Evolutionary conservation across 1,284 basidiomycete species (phyloP), one percentile per base, ranked within the genome.

Genomic region (Ganoderma multipileum): DNA sequence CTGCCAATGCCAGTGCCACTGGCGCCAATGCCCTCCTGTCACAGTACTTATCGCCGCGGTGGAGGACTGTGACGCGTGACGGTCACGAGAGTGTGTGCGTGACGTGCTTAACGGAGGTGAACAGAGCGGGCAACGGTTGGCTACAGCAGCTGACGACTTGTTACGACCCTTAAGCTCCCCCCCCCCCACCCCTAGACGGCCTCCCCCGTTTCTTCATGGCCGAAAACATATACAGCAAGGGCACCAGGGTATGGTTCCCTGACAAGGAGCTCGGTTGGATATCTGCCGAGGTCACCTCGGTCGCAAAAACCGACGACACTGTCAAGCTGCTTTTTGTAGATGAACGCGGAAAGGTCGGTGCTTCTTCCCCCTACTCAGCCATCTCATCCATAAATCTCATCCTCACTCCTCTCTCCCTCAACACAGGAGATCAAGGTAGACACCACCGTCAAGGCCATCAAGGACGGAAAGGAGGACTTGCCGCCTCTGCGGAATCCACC

Each of bases 401-500:
- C 26, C n/a, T 41, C 44, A n/a, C 52, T 63, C 39, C 63, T 30
- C 33, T 65, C 42, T 66, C 20, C 12, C 30, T 16, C 57, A 61
- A 66, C 63, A 14, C 76, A 95, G 94, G 94, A 95, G 86, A 87
- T 88, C 63, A 82, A 84, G 54, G 86, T 95, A 61, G 89, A 90
- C 73, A 95, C 94, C n/a, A 92, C 91, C 33, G 88, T 85, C 55
- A 89, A 91, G 78, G 88, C 91, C 73, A 93, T 94, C 78, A 92
- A 89, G 77, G 89, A 91, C 76, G 89, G 88, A 63, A 89, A 89
- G 76, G 87, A 90, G 73, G 85, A 86, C 63, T 87, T 99, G 26
- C 98, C 98, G 58, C 97, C 97, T 57, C 84, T 99, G 75, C 93
- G 97, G 74, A 99, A 99, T 81, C 98, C 98, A 30, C 98, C 97